These are phyloP conservation scores for Chlorophyllum brunneum DNA, from an alignment of 768 basidiomycete genomes.

Conservation along the genomic window DNA sequence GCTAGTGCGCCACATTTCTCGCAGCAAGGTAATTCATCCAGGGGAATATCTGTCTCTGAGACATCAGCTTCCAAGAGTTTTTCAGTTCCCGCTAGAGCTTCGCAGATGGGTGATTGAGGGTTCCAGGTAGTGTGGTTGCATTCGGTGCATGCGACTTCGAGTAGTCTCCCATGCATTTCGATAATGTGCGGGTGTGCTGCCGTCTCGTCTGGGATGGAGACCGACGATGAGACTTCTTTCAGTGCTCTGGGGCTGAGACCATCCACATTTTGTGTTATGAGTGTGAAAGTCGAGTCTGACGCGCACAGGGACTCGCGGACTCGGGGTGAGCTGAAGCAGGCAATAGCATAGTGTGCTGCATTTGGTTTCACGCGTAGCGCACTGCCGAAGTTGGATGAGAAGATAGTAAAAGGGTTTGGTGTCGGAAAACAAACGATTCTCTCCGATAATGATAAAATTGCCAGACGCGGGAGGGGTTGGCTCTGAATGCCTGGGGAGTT, in stretches of 20 bases:
- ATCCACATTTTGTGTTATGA: slow-evolving; percentile 65
- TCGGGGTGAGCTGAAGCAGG: slow-evolving; percentile 38
- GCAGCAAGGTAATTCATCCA: slow-evolving; percentile 40
- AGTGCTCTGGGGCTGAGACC: slow-evolving; percentile 42
- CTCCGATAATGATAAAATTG: slow-evolving; percentile 67
- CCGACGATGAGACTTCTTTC: slow-evolving; percentile 19
- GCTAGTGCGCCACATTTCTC: slow-evolving; percentile 37
- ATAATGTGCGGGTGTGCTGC: slow-evolving; percentile 28
- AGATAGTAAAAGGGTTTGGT: background rate
- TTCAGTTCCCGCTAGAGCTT: slow-evolving; percentile 42
- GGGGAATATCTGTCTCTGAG: slow-evolving; percentile 34
- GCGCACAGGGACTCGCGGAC: slow-evolving; percentile 31
- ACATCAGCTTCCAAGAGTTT: slow-evolving; percentile 27
- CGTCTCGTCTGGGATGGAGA: slow-evolving; percentile 15
- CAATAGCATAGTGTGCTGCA: slow-evolving; percentile 50
- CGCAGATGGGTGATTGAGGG: slow-evolving; percentile 39
- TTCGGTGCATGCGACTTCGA: slow-evolving; percentile 49
- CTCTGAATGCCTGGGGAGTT: slow-evolving; percentile 46
- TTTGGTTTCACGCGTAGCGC: slow-evolving; percentile 48
- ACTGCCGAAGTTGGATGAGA: slow-evolving; percentile 28
- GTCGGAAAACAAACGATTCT: slow-evolving; percentile 34
- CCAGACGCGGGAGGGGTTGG: slow-evolving; percentile 51
- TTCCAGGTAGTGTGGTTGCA: slow-evolving; percentile 41
- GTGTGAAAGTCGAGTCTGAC: slow-evolving; percentile 41
- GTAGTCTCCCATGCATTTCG: slow-evolving; percentile 63